Evolutionary conservation across 257 asterid genomes (phyloP), one percentile per base, ranked within the genome.

Genomic region (Lycium ferocissimum): DNA sequence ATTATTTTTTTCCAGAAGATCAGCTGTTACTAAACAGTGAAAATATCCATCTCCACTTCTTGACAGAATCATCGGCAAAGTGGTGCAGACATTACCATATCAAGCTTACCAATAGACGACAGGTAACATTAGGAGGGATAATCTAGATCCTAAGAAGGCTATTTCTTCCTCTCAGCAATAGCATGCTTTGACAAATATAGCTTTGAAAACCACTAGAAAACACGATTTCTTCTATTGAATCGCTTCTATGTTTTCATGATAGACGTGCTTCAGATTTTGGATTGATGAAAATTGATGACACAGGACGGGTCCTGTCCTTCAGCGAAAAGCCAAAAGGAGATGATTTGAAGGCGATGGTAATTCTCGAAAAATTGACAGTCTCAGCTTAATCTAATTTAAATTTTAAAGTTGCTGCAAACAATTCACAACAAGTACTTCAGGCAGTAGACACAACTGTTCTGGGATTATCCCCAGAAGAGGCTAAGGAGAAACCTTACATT

Each of bases 201-300:
- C 63, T 76, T 26, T 75, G 82, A 51, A 22, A 76, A 76, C 51
- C 82, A 51, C 82, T 51, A 22, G 61, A 75, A 49, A 59, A 51
- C 47, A 76, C 18, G 45, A 63, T 81, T 54, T 35, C 49, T 49
- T 82, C 85, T 80, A 59, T 47, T 86, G 80, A 72, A 62, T 17
- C 67, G 43, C 80, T 84, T 70, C 84, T 70, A 84, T 84, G 71
- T 87, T 92, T 90, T 66, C 86, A 84, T 93, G 89, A 93, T 92
- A 96, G 96, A 69, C 98, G 99, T 61, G 97, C 97, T 90, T 95
- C 99, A 88, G 99, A 95, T 91, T 94, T 95, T 79, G 99, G 99
- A 69, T 86, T 95, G 94, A 95, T 95, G 99, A 95, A 92, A 90
- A 94, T 94, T 51, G 95, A 95, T 90, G 92, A 87, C 83, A 90